Evolutionary conservation across 2,329 filamentous ascomycete species (phyloP), one percentile per base, ranked within the genome.

Genomic region (Claviceps lovelessii): DNA sequence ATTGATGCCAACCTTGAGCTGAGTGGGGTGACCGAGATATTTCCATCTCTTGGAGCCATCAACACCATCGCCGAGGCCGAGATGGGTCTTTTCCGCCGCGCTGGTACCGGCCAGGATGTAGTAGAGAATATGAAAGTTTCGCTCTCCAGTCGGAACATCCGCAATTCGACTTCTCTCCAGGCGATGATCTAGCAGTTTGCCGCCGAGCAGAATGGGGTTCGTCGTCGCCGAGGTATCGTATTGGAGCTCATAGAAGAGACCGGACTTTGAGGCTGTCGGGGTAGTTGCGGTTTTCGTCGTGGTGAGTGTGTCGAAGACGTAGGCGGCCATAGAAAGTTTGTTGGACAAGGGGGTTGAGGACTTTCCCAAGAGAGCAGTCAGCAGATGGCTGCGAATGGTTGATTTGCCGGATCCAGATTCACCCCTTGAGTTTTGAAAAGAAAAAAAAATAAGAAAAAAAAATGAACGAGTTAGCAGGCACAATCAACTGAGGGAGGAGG

Each of bases 401-500:
- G 93, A 96, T 74, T 98, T 98, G 63, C 93, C 93, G 37, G 93
- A 85, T 49, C 93, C 93, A 55, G 90, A 95, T 78, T 98, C 93
- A 70, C 93, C 93, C 61, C 90, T 96, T 61, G 51, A 59, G 49
- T 28, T 8, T 23, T 23, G 23, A 23, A 23, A 23, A 23, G 57
- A 64, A 61, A 13, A 37, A 23, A 31, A 19, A 28, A 57, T 7
- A n/a, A 17, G 5, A 58, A 33, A 31, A 9, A 33, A 57, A 33
- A 3, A 7, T 33, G 58, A 23, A 23, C 23, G 23, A 23, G 17
- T 29, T 37, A 50, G 35, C 49, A 29, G 28, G 15, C 13, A 33
- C 6, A 41, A 13, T 35, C 5, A 17, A 41, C 17, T 8, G n/a
- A 41, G 17, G 8, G 8, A 46, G 6, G 10, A 37, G 4, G 5